Percentiles rank a stretch among this genome's conserved stretches.
phyloP scores from a whole-genome alignment of 2,329 filamentous ascomycete genomes.

The Talaromyces sp. region DNA sequence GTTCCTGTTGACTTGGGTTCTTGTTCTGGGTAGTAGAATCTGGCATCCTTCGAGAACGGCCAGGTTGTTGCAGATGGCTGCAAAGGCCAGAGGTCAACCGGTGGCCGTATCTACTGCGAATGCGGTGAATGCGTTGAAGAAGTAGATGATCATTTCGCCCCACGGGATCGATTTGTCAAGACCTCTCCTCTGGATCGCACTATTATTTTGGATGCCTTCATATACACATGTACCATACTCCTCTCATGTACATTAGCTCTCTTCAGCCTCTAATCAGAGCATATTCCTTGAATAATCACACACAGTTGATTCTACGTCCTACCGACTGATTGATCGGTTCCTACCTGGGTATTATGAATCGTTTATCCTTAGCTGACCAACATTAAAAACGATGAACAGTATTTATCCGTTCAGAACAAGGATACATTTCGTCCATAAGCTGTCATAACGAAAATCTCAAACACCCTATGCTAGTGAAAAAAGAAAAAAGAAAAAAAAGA shows the following conservation, averaged over 20 bases:
- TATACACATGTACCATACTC: constrained; percentile 15
- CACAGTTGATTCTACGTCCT: background rate
- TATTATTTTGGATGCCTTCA: background rate
- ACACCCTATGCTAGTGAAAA: background rate
- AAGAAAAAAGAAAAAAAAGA: no score
- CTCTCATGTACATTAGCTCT: constrained; percentile 14
- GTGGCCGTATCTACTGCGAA: constrained; percentile 22
- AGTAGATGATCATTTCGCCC: constrained; percentile 13
- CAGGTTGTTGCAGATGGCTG: constrained; percentile 50
- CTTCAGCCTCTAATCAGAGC: background rate
- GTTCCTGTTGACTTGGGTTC: constrained; percentile 73
- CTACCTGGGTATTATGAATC: background rate
- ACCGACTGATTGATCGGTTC: no score
- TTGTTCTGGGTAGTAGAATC: constrained; percentile 72
- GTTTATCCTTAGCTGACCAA: background rate
- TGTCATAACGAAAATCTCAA: background rate
- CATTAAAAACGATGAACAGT: background rate
- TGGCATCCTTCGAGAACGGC: constrained; percentile 65
- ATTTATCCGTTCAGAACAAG: background rate
- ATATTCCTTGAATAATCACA: background rate
- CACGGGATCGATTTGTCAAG: no score
- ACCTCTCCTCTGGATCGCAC: background rate
- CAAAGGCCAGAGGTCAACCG: constrained; percentile 31
- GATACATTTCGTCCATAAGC: background rate
- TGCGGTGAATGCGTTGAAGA: constrained; percentile 21